phyloP scores from a whole-genome alignment of 164 flowering plant genomes.

The Vitis labrusca region DNA sequence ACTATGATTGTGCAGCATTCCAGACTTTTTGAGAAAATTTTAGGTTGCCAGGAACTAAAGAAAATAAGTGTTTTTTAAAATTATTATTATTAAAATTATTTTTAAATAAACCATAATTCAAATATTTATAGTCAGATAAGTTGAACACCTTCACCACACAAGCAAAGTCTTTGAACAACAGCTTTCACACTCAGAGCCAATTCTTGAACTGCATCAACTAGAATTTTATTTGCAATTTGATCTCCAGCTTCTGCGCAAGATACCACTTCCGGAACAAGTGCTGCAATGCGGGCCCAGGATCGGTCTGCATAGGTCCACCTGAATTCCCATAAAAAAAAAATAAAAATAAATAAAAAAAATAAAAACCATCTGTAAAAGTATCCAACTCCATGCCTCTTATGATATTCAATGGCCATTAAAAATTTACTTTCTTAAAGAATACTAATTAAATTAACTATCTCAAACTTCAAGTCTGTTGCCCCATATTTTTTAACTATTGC shows the following conservation, averaged over 20 bases:
- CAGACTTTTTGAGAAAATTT: too few relatives aligned
- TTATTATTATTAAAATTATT: not conserved
- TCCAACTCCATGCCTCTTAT: too few relatives aligned
- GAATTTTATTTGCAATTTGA: slow-evolving; percentile 67
- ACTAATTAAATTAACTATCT: too few relatives aligned
- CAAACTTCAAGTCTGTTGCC: too few relatives aligned
- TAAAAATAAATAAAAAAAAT: not conserved
- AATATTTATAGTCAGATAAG: not conserved
- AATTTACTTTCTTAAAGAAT: too few relatives aligned
- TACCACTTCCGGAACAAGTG: slow-evolving; percentile 86
- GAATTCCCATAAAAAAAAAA: slow-evolving; percentile 4
- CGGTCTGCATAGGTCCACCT: slow-evolving; percentile 99
- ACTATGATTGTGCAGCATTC: too few relatives aligned
- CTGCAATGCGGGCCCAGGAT: slow-evolving; percentile 98
- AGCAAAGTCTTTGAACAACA: slow-evolving; percentile 74
- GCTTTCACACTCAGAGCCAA: slow-evolving; percentile 84
- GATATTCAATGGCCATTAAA: too few relatives aligned
- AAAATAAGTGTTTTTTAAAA: too few relatives aligned
- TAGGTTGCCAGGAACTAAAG: too few relatives aligned
- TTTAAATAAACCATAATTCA: not conserved
- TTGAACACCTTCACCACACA: slow-evolving; percentile 77
- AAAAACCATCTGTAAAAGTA: slow-evolving; percentile 1
- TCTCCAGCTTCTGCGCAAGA: slow-evolving; percentile 94
- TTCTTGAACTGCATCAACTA: slow-evolving; percentile 71
- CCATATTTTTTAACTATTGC: too few relatives aligned